Evolutionary conservation across 2,329 filamentous ascomycete genomes (phyloP).

Genomic region (Dothistroma septosporum): DNA sequence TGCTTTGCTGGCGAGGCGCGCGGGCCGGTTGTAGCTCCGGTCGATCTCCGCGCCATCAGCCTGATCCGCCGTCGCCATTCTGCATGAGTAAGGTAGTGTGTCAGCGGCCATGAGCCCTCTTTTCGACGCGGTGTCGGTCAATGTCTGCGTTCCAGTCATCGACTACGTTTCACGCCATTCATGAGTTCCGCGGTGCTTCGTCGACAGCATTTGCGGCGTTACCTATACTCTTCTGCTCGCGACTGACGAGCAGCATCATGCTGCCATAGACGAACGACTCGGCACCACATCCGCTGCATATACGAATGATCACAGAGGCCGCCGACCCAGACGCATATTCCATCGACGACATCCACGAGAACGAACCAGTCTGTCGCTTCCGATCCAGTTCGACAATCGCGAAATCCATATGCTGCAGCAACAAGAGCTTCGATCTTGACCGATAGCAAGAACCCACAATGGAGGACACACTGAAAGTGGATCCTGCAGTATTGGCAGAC

Average conservation of each 20-base stretch:
- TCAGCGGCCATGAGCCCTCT: background rate
- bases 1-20: background rate
- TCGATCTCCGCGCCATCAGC: background rate
- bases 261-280: background rate
- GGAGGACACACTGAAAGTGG: slow-evolving; percentile 1
- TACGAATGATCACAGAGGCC: background rate
- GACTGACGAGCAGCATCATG: background rate
- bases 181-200: background rate
- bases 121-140: no score
- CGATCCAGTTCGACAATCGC: background rate
- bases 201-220: background rate
- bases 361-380: no score
- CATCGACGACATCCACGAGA: background rate
- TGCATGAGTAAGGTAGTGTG: background rate
- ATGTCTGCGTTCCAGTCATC: background rate
- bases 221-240: background rate
- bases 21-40: background rate
- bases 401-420: background rate
- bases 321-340: background rate
- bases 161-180: background rate
- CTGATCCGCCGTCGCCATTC: background rate
- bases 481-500: slow-evolving; percentile 2
- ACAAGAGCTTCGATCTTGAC: background rate
- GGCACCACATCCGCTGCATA: background rate
- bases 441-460: background rate